Base-by-base conservation (phyloP, 805 yeast genomes). In the Kazachstania martiniae region DNA sequence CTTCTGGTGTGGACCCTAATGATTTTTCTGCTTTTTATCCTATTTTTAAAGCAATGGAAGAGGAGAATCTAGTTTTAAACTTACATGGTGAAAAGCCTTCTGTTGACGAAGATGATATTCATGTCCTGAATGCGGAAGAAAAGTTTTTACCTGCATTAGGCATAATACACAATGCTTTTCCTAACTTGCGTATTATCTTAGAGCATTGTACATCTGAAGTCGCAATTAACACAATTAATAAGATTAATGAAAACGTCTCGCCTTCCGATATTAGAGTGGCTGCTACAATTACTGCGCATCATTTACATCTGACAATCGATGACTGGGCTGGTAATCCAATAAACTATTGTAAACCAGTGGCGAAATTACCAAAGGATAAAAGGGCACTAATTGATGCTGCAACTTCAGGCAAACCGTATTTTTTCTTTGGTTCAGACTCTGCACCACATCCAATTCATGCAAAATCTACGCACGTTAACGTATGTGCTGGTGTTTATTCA, bases 401-500 rank as follows among this genome's bases (percentile, higher is more conserved):
- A 2, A 77, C 82, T 7, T 76, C 91, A 1, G 97, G 97, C 4
- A 76, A 80, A 44, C 84, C 94, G 26, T 87, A 77, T 65, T 91
- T 87, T 58, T 84, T 91, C 64, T 91, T 87, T 52, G 99, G 99
- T 5, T 83, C 95, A 1, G 99, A 91, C 56, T 84, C 95, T 15
- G 99, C 99, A 19, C 99, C 98, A 17, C 98, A 91, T 56, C 94
- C 95, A 6, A 50, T 83, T 17, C 71, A 72, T 40, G 76, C 76
- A 38, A 93, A 93, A 58, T 66, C 83, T 17, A 77, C 70, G 39
- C 85, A 74, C 43, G 62, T 66, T 23, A 89, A 87, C 15, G 96
- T 89, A 12, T 85, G 96, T 49, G 99, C 99, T n/a, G 99, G 99
- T 50, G 95, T 91, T 7, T 91, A 72, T 59, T 83, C 97, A 2